Evolutionary conservation across 371 early-diverging fungal genomes (phyloP).

Genomic region (Catenaria anguillulae): DNA sequence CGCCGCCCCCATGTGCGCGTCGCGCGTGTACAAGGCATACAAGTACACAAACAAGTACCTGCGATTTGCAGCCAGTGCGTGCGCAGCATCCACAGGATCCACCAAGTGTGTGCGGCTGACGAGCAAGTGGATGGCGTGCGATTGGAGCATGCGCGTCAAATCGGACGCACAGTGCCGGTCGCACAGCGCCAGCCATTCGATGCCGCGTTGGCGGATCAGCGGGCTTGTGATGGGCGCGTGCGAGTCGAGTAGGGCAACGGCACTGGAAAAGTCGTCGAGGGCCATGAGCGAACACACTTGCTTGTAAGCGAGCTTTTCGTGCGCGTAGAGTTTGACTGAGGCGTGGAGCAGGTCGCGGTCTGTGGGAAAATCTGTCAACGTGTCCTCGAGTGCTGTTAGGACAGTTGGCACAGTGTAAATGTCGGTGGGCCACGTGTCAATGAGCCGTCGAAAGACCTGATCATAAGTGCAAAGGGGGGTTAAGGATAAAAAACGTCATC

Average conservation of each 20-base stretch:
- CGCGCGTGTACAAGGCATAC: neutral
- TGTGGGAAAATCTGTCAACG: conserved; percentile 20
- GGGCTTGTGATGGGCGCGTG: neutral
- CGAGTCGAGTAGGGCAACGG: neutral
- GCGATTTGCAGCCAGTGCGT: too few species aligned
- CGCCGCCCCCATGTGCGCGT: too few species aligned
- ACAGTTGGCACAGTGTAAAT: conserved; percentile 58
- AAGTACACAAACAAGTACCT: conserved; percentile 8
- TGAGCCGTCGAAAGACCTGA: conserved; percentile 30
- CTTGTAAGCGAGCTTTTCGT: conserved; percentile 18
- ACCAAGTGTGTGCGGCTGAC: neutral
- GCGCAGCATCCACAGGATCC: too few species aligned
- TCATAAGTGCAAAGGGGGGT: neutral
- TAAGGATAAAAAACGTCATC: neutral
- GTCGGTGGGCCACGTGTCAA: conserved; percentile 59
- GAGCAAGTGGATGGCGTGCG: neutral
- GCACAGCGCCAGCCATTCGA: neutral
- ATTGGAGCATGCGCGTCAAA: neutral
- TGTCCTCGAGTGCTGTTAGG: conserved; percentile 55
- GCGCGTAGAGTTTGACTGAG: conserved; percentile 56
- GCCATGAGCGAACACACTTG: conserved; percentile 53
- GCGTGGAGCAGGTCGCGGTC: conserved; percentile 46
- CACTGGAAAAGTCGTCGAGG: conserved; percentile 22
- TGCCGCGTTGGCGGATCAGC: neutral
- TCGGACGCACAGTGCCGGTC: neutral